Base-by-base conservation (phyloP, 805 yeast species). In the Metschnikowia similis region DNA sequence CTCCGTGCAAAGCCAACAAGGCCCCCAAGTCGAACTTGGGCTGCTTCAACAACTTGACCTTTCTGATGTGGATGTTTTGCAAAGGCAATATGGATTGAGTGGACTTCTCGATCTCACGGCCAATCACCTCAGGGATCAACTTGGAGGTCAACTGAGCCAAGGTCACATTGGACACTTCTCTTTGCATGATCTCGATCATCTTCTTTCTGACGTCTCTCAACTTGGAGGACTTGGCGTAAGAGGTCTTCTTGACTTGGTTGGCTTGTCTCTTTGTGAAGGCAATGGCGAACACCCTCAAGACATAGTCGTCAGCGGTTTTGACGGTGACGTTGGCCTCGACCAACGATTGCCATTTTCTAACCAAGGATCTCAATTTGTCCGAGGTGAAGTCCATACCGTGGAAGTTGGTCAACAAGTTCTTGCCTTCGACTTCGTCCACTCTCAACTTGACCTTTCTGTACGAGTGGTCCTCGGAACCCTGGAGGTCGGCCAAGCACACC, bases 381-480 rank as follows among this genome's bases (percentile, higher is more conserved):
- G 96, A 82, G 71, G 98, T 91, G 86, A 92, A 91, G 82, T 90
- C 96, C 78, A 92, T 78, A 71, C 98, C 98, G 84, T 91, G 97
- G 95, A 92, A 92, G 95, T 92, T 92, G 83, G 98, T 91, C 75
- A 91, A 83, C 72, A 91, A 83, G 86, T 90, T 89, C 82, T 89
- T 89, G 81, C 97, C 98, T 82, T 92, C 97, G 66, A 91, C 96
- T 81, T 92, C 98, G 70, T 91, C 98, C 67, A 92, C 96, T 82
- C 97, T 90, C 79, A 92, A 88, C 79, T 87, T 89, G 72, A 92
- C 81, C 82, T 91, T 90, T 85, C 96, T 92, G 89, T 85, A 87
- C 61, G 97, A 84, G 84, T 91, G 96, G 81, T 92, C 98, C 83
- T 92, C 98, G 70, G 95, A 89, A 70, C 96, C 96, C 82, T 92